A percentile compares a stretch with the other conserved stretches of the same genome.
These are phyloP conservation scores for Metarhizium brunneum DNA, from an alignment of 2,329 filamentous ascomycete species.

Conservation along the genomic window DNA sequence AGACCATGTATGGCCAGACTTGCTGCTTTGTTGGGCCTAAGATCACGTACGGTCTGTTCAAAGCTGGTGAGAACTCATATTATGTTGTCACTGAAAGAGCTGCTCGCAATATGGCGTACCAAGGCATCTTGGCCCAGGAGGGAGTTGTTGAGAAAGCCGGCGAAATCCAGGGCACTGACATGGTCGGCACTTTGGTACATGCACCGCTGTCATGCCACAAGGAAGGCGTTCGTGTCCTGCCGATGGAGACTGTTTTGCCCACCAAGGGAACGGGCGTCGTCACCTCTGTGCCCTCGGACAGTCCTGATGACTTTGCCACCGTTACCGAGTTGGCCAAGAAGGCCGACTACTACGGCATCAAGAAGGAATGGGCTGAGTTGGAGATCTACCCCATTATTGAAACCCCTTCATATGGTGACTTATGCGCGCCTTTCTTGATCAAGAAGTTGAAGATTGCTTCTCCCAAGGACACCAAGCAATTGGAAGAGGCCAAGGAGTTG, in stretches of 20 bases:
- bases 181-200: constrained; percentile 80
- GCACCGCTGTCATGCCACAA: constrained; percentile 83
- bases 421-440: constrained; percentile 74
- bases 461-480: constrained; percentile 81
- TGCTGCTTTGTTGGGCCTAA: constrained; percentile 92
- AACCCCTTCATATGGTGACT: constrained; percentile 78
- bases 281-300: constrained; percentile 91
- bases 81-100: constrained; percentile 75
- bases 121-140: constrained; percentile 73
- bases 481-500: constrained; percentile 88
- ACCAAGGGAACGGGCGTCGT: constrained; percentile 96
- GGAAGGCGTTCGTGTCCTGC: constrained; percentile 76
- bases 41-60: constrained; percentile 83
- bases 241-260: constrained; percentile 88
- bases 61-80: constrained; percentile 68
- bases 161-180: constrained; percentile 66
- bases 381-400: constrained; percentile 85
- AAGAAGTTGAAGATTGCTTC: constrained; percentile 95
- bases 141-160: constrained; percentile 66
- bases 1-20: constrained; percentile 98
- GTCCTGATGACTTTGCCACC: constrained; percentile 86
- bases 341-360: constrained; percentile 88
- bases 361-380: constrained; percentile 91
- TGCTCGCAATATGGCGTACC: constrained; percentile 95
- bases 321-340: constrained; percentile 86